A percentile compares a stretch with the other conserved stretches of the same genome.
Evolutionary conservation across 1,284 basidiomycete species (phyloP).

Genomic region (Rhodotorula sp.): DNA sequence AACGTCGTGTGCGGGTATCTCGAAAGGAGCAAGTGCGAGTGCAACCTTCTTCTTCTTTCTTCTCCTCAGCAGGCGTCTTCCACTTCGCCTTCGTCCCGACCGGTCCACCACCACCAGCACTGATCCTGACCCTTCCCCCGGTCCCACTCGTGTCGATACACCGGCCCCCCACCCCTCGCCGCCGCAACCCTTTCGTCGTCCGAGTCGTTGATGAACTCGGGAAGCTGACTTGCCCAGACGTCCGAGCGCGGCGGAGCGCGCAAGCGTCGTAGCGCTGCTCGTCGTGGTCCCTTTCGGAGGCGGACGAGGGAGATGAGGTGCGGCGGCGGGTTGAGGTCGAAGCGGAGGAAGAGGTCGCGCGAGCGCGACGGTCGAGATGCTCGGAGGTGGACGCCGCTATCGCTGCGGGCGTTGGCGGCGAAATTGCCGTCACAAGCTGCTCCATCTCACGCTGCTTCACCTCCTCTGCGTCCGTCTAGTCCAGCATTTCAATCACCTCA

Average conservation of each 20-base stretch:
- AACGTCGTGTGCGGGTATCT: too few species aligned
- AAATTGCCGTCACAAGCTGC: neutral
- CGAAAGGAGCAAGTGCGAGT: too few species aligned
- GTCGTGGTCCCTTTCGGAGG: neutral
- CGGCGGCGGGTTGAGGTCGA: neutral
- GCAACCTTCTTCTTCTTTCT: neutral
- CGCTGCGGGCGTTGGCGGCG: neutral
- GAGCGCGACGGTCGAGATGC: neutral
- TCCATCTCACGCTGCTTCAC: neutral
- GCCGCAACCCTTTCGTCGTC: slow-evolving; percentile 2
- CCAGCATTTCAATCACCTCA: neutral
- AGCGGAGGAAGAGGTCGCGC: neutral
- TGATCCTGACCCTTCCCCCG: neutral
- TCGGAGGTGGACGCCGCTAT: neutral
- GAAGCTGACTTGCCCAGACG: neutral
- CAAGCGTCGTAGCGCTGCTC: neutral
- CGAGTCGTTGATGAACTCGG: neutral
- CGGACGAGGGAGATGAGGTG: neutral
- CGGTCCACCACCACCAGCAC: too few species aligned
- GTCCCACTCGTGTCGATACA: neutral
- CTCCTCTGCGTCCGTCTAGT: neutral
- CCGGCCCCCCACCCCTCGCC: neutral
- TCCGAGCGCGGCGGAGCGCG: slow-evolving; percentile 1
- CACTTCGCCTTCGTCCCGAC: too few species aligned
- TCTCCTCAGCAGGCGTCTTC: neutral